A percentile compares a stretch with the other conserved stretches of the same genome.
Conservation (phyloP, 306 rosid genomes). For the Cucurbita maxima region DNA sequence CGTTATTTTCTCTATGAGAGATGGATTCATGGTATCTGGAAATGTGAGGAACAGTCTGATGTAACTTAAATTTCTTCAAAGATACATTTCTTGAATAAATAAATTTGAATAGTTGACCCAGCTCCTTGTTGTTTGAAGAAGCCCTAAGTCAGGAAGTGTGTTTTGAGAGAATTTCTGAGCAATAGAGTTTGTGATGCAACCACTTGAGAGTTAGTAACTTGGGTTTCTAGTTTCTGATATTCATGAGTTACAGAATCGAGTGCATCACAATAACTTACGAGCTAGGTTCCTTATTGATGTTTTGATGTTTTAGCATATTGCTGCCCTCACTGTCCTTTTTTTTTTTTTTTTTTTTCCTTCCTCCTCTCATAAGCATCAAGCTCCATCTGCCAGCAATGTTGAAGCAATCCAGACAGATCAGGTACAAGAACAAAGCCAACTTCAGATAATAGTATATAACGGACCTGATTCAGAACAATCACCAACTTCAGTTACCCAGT, state of each 20-base stretch:
- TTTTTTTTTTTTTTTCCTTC: background rate
- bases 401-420: conserved; percentile 20
- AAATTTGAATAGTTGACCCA: no score
- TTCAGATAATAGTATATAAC: conserved; percentile 25
- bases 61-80: background rate
- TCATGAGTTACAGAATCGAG: background rate
- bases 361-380: conserved; percentile 26
- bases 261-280: background rate
- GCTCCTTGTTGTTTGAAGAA: no score
- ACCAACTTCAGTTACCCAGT: conserved; percentile 68
- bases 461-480: conserved; percentile 33
- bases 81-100: background rate
- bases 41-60: background rate
- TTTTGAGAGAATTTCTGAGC: background rate
- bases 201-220: background rate
- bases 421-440: conserved; percentile 29
- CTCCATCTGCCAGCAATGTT: conserved; percentile 18
- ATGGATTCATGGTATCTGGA: background rate
- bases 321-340: background rate
- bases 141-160: background rate
- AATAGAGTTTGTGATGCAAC: background rate
- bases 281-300: background rate
- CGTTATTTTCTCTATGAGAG: background rate
- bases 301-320: background rate
- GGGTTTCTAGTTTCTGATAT: background rate